A percentile compares a stretch with the other conserved stretches of the same genome.
Evolutionary conservation across 768 basidiomycete genomes (phyloP).

Genomic region (Hydnomerulius pinastri): DNA sequence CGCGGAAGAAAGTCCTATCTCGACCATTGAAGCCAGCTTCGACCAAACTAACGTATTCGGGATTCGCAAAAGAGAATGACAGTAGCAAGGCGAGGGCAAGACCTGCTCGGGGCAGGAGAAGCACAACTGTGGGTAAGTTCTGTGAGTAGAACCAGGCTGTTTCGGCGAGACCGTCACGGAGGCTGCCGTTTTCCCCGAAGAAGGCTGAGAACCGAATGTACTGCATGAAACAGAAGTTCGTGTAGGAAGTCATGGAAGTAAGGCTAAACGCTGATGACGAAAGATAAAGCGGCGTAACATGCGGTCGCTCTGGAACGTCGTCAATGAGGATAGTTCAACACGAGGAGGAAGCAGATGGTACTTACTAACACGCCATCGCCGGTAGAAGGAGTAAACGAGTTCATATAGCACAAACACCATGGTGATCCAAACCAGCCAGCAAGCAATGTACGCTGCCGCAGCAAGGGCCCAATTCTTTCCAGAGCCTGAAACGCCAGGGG

Average conservation of each 20-base stretch:
- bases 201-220: conserved; percentile 77
- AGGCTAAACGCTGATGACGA: conserved; percentile 78
- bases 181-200: conserved; percentile 47
- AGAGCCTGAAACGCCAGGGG: conserved; percentile 68
- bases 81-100: conserved; percentile 74
- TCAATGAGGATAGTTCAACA: conserved; percentile 13
- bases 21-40: conserved; percentile 51
- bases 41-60: conserved; percentile 46
- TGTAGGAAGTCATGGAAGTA: conserved; percentile 76
- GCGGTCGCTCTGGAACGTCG: conserved; percentile 66
- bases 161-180: conserved; percentile 72
- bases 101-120: conserved; percentile 84
- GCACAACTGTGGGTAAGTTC: conserved; percentile 76
- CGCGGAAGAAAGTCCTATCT: conserved; percentile 76
- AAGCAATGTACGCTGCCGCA: conserved; percentile 80
- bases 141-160: conserved; percentile 83
- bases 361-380: conserved; percentile 81
- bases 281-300: conserved; percentile 80
- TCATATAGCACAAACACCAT: conserved; percentile 78
- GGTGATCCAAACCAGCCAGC: conserved; percentile 75
- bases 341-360: conserved; percentile 28
- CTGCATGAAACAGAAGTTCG: conserved; percentile 81
- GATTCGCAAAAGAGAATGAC: conserved; percentile 54
- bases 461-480: conserved; percentile 82
- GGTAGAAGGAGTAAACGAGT: conserved; percentile 69